A percentile compares a stretch with the other conserved stretches of the same genome.
phyloP scores from a whole-genome alignment of 306 rosid genomes.

The Castanea mollissima region DNA sequence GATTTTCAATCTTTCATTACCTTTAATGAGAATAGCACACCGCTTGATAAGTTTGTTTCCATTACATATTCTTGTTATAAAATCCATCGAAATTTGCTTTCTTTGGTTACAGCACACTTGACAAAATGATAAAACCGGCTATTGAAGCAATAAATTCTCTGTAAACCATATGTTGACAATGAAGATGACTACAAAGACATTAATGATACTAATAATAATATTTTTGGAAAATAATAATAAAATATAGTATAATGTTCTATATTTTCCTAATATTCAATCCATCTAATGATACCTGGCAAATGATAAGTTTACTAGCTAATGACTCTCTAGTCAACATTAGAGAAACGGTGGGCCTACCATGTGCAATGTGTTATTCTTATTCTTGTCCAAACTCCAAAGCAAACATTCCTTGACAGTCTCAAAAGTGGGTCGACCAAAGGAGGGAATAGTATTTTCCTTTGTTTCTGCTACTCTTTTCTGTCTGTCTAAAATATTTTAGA shows the following conservation, averaged over 20 bases:
- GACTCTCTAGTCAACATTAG: background rate
- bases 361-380: background rate
- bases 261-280: background rate
- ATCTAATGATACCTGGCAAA: background rate
- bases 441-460: background rate
- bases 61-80: background rate
- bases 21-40: background rate
- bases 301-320: background rate
- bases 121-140: background rate
- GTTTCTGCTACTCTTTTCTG: background rate
- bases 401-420: background rate
- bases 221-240: background rate
- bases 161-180: background rate
- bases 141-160: background rate
- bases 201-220: background rate
- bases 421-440: background rate
- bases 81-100: background rate
- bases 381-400: background rate
- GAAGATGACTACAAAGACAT: background rate
- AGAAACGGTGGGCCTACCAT: background rate
- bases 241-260: background rate
- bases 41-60: background rate
- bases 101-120: background rate
- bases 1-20: background rate
- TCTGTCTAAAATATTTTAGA: background rate